A percentile compares a stretch with the other conserved stretches of the same genome.
These are phyloP conservation scores for Colletotrichum falcatum DNA, from an alignment of 2,329 filamentous ascomycete species.

Conservation along the genomic window DNA sequence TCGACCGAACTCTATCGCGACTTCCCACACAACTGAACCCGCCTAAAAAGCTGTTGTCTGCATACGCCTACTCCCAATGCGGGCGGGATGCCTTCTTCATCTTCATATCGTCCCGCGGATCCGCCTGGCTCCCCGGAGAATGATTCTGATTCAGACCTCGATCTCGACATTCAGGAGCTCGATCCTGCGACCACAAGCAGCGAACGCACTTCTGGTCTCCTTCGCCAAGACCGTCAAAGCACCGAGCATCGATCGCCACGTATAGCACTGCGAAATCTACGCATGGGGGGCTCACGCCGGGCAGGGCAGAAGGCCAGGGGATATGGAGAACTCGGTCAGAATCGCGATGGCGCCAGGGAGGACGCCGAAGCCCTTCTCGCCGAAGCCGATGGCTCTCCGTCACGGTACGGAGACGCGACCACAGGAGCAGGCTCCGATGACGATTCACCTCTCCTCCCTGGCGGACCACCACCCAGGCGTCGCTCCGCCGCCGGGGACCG, in stretches of 20 bases:
- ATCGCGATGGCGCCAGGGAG: conserved; percentile 69
- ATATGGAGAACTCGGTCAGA: conserved; percentile 71
- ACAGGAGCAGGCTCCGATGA: conserved; percentile 60
- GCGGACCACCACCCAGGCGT: conserved; percentile 49
- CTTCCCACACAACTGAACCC: conserved; percentile 22
- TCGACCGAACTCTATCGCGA: conserved; percentile 37
- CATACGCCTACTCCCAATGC: conserved; percentile 38
- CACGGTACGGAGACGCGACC: conserved; percentile 71
- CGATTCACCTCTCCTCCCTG: conserved; percentile 78
- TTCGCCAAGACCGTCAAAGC: conserved; percentile 64
- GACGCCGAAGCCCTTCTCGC: conserved; percentile 76
- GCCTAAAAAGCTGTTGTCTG: conserved; percentile 27
- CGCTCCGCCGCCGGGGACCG: conserved; percentile 56
- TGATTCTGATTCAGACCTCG: conserved; percentile 83
- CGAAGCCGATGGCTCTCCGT: conserved; percentile 66
- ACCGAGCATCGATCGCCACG: conserved; percentile 62
- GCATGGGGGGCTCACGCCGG: conserved; percentile 73
- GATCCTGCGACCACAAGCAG: conserved; percentile 66
- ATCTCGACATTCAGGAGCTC: conserved; percentile 83
- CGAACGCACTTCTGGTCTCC: conserved; percentile 45
- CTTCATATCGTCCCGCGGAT: conserved; percentile 65
- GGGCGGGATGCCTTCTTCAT: conserved; percentile 69
- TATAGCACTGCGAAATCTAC: conserved; percentile 79
- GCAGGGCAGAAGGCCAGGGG: conserved; percentile 65
- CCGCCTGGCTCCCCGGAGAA: conserved; percentile 73